phyloP scores from a whole-genome alignment of 352 stramenopile genomes.

The Phytopythium boreale region DNA sequence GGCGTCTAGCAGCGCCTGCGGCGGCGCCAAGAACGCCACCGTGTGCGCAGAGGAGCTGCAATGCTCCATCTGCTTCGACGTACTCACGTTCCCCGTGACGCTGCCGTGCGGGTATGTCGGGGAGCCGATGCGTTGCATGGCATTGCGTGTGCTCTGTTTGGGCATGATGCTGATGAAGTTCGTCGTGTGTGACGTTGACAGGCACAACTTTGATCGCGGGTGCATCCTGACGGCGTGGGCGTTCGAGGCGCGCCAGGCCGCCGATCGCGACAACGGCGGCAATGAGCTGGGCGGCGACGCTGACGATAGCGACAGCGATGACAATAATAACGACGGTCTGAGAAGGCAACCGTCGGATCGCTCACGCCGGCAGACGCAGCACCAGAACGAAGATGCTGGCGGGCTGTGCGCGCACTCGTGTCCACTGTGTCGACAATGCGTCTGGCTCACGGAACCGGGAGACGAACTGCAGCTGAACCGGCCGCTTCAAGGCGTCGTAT shows the following conservation, averaged over 20 bases:
- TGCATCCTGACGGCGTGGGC: slow-evolving; percentile 69
- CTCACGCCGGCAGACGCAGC: neutral
- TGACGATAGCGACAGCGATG: slow-evolving; percentile 10
- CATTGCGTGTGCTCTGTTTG: neutral
- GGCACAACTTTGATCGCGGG: slow-evolving; percentile 83
- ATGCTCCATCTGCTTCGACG: slow-evolving; percentile 80
- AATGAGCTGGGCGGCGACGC: neutral
- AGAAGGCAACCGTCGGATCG: neutral
- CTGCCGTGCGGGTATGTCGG: slow-evolving; percentile 58
- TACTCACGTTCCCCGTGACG: slow-evolving; percentile 70
- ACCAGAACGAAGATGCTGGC: neutral
- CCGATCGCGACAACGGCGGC: neutral
- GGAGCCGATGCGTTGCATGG: neutral
- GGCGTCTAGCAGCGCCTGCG: slow-evolving; percentile 1
- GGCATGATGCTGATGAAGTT: neutral
- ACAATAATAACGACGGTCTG: neutral
- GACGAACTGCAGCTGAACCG: slow-evolving; percentile 62
- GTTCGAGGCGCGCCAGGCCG: slow-evolving; percentile 16
- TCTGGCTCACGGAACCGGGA: slow-evolving; percentile 11
- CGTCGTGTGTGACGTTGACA: slow-evolving; percentile 11
- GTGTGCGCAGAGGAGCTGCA: slow-evolving; percentile 45
- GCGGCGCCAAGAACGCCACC: neutral
- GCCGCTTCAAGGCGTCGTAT: slow-evolving; percentile 60
- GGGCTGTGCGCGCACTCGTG: slow-evolving; percentile 34
- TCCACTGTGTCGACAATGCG: slow-evolving; percentile 58